phyloP scores from a whole-genome alignment of 2,329 filamentous ascomycete genomes.

The Macrophomina phaseolina region DNA sequence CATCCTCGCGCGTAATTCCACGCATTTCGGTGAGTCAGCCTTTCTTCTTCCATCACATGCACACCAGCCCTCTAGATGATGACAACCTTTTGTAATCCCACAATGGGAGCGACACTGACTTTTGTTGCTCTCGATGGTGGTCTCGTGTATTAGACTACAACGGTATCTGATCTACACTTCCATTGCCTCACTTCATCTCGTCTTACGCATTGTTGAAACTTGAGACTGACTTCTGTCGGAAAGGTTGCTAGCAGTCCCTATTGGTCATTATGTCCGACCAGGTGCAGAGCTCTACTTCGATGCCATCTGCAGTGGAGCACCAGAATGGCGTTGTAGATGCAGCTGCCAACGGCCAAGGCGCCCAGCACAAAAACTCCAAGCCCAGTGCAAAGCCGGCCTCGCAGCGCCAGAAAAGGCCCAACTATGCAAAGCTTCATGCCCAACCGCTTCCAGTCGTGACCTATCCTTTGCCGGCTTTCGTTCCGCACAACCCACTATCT shows the following conservation, averaged over 20 bases:
- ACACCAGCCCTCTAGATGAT: conserved; percentile 25
- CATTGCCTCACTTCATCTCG: neutral
- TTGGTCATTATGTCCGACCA: conserved; percentile 13
- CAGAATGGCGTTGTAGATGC: conserved; percentile 14
- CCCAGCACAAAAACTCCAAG: conserved; percentile 14
- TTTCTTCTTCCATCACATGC: conserved; percentile 10
- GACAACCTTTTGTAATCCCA: conserved; percentile 30
- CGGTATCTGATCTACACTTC: conserved; percentile 43
- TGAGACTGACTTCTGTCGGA: conserved; percentile 4
- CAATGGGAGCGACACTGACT: conserved; percentile 33
- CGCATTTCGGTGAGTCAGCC: conserved; percentile 22
- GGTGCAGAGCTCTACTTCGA: neutral
- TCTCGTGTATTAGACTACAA: conserved; percentile 45
- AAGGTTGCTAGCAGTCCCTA: neutral
- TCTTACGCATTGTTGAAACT: neutral
- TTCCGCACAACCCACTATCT: conserved; percentile 91
- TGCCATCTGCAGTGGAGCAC: neutral
- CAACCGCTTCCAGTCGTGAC: conserved; percentile 80
- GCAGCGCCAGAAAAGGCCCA: conserved; percentile 51
- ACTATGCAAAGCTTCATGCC: conserved; percentile 77
- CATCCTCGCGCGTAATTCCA: neutral
- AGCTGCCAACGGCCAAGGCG: conserved; percentile 18
- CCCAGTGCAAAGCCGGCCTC: conserved; percentile 21
- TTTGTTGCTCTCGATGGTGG: conserved; percentile 40
- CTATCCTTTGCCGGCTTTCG: conserved; percentile 84